Percentiles rank a stretch among this genome's conserved stretches.
phyloP scores from a whole-genome alignment of 1,284 basidiomycete species.

The Boletus mariae region DNA sequence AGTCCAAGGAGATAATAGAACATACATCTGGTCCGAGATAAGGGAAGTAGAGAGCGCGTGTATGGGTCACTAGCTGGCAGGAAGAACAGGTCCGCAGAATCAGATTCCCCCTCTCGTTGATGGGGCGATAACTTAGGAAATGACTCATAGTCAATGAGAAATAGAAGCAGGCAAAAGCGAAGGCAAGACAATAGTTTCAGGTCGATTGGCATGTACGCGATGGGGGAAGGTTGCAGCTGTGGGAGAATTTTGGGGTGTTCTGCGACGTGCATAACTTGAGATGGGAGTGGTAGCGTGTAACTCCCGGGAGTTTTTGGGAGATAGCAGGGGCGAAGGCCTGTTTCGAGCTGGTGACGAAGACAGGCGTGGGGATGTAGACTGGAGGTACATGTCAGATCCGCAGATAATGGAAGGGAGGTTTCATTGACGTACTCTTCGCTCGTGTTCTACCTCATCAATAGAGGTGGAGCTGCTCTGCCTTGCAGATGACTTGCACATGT shows the following conservation, averaged over 20 bases:
- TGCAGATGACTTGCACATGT: slow-evolving; percentile 17
- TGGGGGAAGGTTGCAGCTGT: slow-evolving; percentile 60
- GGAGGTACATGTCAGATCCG: slow-evolving; percentile 14
- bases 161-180: slow-evolving; percentile 23
- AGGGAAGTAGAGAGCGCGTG: slow-evolving; percentile 14
- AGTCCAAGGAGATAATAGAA: slow-evolving; percentile 24
- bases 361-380: slow-evolving; percentile 46
- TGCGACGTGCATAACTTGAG: slow-evolving; percentile 71
- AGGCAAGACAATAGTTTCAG: slow-evolving; percentile 36
- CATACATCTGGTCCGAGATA: slow-evolving; percentile 21
- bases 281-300: slow-evolving; percentile 59
- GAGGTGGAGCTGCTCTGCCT: slow-evolving; percentile 24
- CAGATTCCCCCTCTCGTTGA: neutral
- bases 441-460: slow-evolving; percentile 25
- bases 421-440: slow-evolving; percentile 22
- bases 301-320: slow-evolving; percentile 33
- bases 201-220: slow-evolving; percentile 29
- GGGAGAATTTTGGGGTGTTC: slow-evolving; percentile 69
- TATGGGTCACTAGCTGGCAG: neutral
- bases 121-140: neutral
- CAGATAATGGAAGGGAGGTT: slow-evolving; percentile 12
- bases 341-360: slow-evolving; percentile 40
- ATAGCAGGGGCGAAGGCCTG: slow-evolving; percentile 27
- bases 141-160: slow-evolving; percentile 19
- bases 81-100: neutral